Percentiles rank a stretch among this genome's conserved stretches.
Conservation (phyloP, 495 filamentous ascomycete genomes). For the Xylaria nigripes region DNA sequence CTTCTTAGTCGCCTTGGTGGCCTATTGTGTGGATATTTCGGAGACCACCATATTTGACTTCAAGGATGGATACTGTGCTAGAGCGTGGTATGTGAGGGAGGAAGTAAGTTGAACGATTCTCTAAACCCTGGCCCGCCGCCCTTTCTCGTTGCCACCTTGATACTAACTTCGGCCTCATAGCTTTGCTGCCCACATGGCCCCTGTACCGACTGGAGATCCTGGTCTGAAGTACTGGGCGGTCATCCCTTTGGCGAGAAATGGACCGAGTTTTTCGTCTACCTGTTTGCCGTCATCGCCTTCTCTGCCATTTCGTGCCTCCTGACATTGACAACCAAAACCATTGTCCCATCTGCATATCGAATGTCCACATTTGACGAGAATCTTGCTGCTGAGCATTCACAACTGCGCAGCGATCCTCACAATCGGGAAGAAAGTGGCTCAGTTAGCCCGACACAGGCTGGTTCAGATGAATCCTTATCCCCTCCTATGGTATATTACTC, state of each 20-base stretch:
- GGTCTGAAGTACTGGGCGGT: constrained; percentile 58
- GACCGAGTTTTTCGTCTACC: constrained; percentile 70
- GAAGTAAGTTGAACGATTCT: constrained; percentile 34
- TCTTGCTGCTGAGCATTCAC: constrained; percentile 40
- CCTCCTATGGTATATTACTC: constrained; percentile 90
- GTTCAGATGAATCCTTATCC: constrained; percentile 16
- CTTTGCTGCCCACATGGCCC: constrained; percentile 64
- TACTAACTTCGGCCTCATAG: constrained; percentile 14
- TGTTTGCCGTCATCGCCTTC: constrained; percentile 61
- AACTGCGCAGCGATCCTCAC: constrained; percentile 31
- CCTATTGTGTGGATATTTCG: constrained; percentile 81
- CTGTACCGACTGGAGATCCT: constrained; percentile 68
- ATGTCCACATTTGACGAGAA: constrained; percentile 83
- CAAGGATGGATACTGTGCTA: constrained; percentile 81
- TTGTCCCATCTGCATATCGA: constrained; percentile 78
- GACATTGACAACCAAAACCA: constrained; percentile 81
- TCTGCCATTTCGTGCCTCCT: constrained; percentile 68
- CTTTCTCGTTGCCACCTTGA: not conserved
- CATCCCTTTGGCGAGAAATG: constrained; percentile 47
- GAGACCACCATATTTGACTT: constrained; percentile 80
- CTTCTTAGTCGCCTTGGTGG: constrained; percentile 73
- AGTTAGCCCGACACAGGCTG: constrained; percentile 29
- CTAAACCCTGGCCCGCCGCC: not conserved
- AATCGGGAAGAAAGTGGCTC: constrained; percentile 26
- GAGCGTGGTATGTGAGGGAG: constrained; percentile 61